Evolutionary conservation across 441 rosid genomes (phyloP).

Genomic region (Erodium trifolium): DNA sequence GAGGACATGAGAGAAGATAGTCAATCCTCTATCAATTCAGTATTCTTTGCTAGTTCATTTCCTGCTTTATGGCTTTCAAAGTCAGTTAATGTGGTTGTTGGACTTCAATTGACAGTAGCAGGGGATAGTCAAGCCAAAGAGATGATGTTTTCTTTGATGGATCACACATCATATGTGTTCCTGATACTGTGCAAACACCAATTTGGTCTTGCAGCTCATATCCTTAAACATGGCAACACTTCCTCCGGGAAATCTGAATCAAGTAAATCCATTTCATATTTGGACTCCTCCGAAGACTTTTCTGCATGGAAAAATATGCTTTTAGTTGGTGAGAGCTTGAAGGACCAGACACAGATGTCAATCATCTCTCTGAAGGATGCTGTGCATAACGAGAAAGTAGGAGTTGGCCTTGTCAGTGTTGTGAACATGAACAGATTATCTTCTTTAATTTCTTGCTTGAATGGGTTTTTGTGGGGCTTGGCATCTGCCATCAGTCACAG

Average conservation of each 20-base stretch:
- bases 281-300: slow-evolving; percentile 24
- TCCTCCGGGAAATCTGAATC: background rate
- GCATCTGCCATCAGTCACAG: slow-evolving; percentile 43
- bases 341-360: slow-evolving; percentile 45
- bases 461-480: slow-evolving; percentile 83
- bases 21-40: slow-evolving; percentile 29
- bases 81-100: slow-evolving; percentile 42
- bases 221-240: slow-evolving; percentile 12
- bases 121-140: slow-evolving; percentile 29
- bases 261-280: slow-evolving; percentile 17
- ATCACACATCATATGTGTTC: slow-evolving; percentile 66
- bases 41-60: slow-evolving; percentile 38
- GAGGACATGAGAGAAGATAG: slow-evolving; percentile 32
- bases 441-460: slow-evolving; percentile 48
- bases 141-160: slow-evolving; percentile 53
- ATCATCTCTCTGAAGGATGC: slow-evolving; percentile 37
- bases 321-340: slow-evolving; percentile 41
- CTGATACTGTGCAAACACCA: slow-evolving; percentile 44
- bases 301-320: slow-evolving; percentile 40
- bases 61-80: slow-evolving; percentile 65
- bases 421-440: slow-evolving; percentile 40
- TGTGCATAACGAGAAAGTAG: slow-evolving; percentile 25
- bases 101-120: slow-evolving; percentile 34
- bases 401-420: slow-evolving; percentile 25
- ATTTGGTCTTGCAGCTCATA: slow-evolving; percentile 27